A percentile compares a stretch with the other conserved stretches of the same genome.
Evolutionary conservation across 2,329 filamentous ascomycete genomes (phyloP).

Genomic region (Penicillium sp.): DNA sequence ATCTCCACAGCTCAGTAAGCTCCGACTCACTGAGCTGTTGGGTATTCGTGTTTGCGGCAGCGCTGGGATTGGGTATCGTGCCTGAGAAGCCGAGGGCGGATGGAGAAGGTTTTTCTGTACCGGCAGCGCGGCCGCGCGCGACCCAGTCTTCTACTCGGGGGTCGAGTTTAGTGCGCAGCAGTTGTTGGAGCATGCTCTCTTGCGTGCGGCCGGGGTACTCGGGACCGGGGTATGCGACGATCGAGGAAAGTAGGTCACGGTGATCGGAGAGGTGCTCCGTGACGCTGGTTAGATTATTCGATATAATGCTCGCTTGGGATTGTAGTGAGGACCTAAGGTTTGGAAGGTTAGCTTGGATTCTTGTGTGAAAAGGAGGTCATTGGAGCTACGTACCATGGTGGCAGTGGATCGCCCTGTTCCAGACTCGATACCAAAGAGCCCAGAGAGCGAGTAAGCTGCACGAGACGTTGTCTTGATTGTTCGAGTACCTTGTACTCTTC

Average conservation of each 20-base stretch:
- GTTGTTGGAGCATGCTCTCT: constrained; percentile 61
- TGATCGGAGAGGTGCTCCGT: constrained; percentile 67
- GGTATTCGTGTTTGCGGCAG: constrained; percentile 16
- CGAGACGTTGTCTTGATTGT: constrained; percentile 67
- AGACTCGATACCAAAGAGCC: constrained; percentile 65
- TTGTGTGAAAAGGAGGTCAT: not conserved
- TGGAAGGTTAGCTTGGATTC: not conserved
- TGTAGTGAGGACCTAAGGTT: constrained; percentile 66
- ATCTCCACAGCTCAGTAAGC: constrained; percentile 63
- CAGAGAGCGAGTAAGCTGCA: constrained; percentile 69
- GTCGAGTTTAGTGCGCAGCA: constrained; percentile 82
- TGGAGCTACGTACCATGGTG: constrained; percentile 59
- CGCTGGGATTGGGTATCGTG: constrained; percentile 21
- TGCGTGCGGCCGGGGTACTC: constrained; percentile 72
- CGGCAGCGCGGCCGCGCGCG: constrained; percentile 59
- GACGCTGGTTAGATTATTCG: constrained; percentile 68
- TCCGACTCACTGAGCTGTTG: constrained; percentile 48
- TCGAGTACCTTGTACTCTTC: constrained; percentile 65
- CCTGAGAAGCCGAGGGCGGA: not conserved
- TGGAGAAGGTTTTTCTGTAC: constrained; percentile 12
- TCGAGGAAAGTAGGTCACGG: constrained; percentile 65
- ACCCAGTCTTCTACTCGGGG: constrained; percentile 75
- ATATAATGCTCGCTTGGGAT: constrained; percentile 70
- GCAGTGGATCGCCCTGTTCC: constrained; percentile 65
- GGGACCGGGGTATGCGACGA: constrained; percentile 75